Conservation (phyloP, 2,329 filamentous ascomycete genomes). For the Myriosclerotinia curreyana region DNA sequence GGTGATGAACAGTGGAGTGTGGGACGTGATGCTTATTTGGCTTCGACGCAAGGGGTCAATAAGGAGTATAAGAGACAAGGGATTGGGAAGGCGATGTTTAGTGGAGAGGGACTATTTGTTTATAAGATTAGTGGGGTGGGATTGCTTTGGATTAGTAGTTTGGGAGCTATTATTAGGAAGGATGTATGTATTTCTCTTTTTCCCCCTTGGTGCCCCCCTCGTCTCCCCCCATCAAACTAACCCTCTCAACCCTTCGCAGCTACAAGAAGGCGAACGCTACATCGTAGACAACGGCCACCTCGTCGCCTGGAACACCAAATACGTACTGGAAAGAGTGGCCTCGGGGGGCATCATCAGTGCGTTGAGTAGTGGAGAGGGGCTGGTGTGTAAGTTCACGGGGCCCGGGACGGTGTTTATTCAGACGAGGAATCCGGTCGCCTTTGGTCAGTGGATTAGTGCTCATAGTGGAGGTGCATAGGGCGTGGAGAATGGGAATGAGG, state of each 20-base stretch:
- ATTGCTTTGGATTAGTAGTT: slow-evolving; percentile 84
- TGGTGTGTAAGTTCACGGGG: slow-evolving; percentile 91
- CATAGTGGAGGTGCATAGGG: slow-evolving; percentile 8
- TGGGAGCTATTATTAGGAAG: slow-evolving; percentile 92
- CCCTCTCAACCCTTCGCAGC: neutral
- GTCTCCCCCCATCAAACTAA: neutral
- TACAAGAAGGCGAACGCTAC: slow-evolving; percentile 71
- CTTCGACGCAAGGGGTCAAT: slow-evolving; percentile 79
- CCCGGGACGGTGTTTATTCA: slow-evolving; percentile 92
- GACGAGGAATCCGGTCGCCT: slow-evolving; percentile 71
- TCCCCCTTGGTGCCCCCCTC: too few species aligned
- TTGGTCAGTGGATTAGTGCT: slow-evolving; percentile 18
- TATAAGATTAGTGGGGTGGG: slow-evolving; percentile 82
- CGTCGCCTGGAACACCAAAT: slow-evolving; percentile 96
- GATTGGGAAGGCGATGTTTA: slow-evolving; percentile 87
- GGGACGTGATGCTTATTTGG: slow-evolving; percentile 82
- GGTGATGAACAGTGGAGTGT: slow-evolving; percentile 78
- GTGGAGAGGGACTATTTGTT: slow-evolving; percentile 86
- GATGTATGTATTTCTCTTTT: slow-evolving; percentile 59
- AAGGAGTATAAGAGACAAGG: slow-evolving; percentile 86
- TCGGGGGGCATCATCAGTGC: slow-evolving; percentile 93
- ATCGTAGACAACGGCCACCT: slow-evolving; percentile 91
- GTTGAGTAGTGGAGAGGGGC: slow-evolving; percentile 74
- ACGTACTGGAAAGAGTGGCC: slow-evolving; percentile 82
- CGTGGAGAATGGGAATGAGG: too few species aligned